phyloP scores from a whole-genome alignment of 2,329 filamentous ascomycete genomes.

The Sporothrix variecibatus region DNA sequence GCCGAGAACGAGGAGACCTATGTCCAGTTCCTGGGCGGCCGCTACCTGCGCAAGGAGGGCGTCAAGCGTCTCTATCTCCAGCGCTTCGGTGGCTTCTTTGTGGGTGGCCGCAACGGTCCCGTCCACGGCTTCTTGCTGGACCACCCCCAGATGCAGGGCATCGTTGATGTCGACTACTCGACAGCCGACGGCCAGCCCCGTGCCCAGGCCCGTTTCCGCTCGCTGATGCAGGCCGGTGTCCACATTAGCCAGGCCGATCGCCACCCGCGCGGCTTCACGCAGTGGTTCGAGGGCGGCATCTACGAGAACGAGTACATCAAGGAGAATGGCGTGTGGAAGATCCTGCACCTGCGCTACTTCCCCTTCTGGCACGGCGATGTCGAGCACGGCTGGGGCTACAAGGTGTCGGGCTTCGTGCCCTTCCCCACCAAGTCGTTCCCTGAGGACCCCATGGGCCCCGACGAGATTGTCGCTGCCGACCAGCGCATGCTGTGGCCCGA shows the following conservation, averaged over 20 bases:
- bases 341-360: constrained; percentile 57
- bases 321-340: constrained; percentile 56
- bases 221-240: constrained; percentile 57
- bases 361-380: constrained; percentile 60
- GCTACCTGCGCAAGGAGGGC: constrained; percentile 54
- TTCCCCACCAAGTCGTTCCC: constrained; percentile 52
- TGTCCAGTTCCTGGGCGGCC: constrained; percentile 58
- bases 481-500: constrained; percentile 60
- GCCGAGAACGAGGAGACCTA: constrained; percentile 55
- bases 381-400: constrained; percentile 56
- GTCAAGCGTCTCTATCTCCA: constrained; percentile 54
- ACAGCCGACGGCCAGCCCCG: constrained; percentile 34
- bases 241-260: constrained; percentile 53
- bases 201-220: constrained; percentile 54
- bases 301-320: constrained; percentile 63
- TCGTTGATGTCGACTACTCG: constrained; percentile 53
- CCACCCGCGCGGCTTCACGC: constrained; percentile 54
- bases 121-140: constrained; percentile 58
- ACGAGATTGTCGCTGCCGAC: constrained; percentile 50
- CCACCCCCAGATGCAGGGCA: constrained; percentile 60
- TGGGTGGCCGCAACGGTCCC: constrained; percentile 56
- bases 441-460: constrained; percentile 53
- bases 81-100: constrained; percentile 54
- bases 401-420: constrained; percentile 55
- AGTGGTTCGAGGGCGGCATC: constrained; percentile 61